Conservation (phyloP, 805 yeast species). For the Myxozyma neotropica region DNA sequence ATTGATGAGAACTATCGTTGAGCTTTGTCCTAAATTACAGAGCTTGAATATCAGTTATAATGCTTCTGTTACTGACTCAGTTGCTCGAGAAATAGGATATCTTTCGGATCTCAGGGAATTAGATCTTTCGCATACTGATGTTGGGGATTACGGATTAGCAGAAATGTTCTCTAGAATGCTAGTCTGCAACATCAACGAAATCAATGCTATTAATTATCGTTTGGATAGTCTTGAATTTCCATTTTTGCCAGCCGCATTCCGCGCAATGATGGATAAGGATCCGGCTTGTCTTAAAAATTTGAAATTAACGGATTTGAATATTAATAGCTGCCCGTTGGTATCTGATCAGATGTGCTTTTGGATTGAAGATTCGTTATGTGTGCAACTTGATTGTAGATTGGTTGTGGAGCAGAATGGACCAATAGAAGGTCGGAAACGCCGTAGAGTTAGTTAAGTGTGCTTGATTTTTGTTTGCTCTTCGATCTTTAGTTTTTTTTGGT, state of each 20-base stretch:
- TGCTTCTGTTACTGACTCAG: constrained; percentile 8
- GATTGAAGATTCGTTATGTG: constrained; percentile 11
- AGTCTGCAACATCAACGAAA: not conserved
- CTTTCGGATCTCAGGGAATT: constrained; percentile 7
- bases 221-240: not conserved
- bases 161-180: not conserved
- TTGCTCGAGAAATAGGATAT: not conserved
- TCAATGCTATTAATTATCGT: not conserved
- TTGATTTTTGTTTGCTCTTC: not conserved
- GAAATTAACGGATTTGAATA: not conserved
- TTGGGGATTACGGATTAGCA: constrained; percentile 7
- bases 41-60: constrained; percentile 12
- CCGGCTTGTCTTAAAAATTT: not conserved
- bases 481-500: not conserved
- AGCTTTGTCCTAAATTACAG: constrained; percentile 9
- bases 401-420: not conserved
- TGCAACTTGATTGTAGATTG: constrained; percentile 1
- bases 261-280: not conserved
- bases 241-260: not conserved
- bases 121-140: constrained; percentile 13
- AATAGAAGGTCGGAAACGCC: constrained; percentile 1
- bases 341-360: constrained; percentile 14
- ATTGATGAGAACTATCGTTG: constrained; percentile 6
- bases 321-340: constrained; percentile 8
- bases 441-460: not conserved